Conservation (phyloP, 306 rosid species). For the Fagus sylvatica region DNA sequence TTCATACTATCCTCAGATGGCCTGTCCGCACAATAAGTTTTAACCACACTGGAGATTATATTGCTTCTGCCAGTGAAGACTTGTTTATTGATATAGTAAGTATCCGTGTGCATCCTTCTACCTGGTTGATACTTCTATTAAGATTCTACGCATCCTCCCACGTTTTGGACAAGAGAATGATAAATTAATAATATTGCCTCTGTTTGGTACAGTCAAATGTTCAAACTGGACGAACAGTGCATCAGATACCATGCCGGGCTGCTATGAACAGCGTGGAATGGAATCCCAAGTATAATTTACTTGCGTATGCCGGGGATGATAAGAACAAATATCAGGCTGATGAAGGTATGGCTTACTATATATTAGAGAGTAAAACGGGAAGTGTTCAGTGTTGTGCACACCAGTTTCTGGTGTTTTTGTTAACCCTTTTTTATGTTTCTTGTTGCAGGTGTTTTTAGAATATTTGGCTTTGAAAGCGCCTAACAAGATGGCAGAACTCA, state of each 20-base stretch:
- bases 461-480: constrained; percentile 82
- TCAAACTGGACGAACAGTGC: constrained; percentile 76
- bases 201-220: constrained; percentile 64
- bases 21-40: constrained; percentile 95
- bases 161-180: not conserved
- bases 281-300: constrained; percentile 90
- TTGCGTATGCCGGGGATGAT: constrained; percentile 98
- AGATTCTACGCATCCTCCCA: not conserved
- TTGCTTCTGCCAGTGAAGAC: constrained; percentile 95
- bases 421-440: constrained; percentile 23
- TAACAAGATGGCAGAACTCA: constrained; percentile 10
- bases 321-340: constrained; percentile 94
- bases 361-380: not conserved
- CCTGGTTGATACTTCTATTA: not conserved
- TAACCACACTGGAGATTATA: constrained; percentile 79
- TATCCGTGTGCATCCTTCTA: constrained; percentile 15
- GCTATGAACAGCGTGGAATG: constrained; percentile 99
- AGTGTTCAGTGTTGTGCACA: not conserved
- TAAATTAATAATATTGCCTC: constrained; percentile 6
- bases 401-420: constrained; percentile 4
- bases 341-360: constrained; percentile 55
- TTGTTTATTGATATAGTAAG: constrained; percentile 91
- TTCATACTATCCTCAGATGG: constrained; percentile 57
- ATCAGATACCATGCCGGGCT: constrained; percentile 90
- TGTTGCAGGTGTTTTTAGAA: constrained; percentile 81